These are phyloP conservation scores for Tulasnella sp. DNA, from an alignment of 768 basidiomycete species.

Conservation along the genomic window DNA sequence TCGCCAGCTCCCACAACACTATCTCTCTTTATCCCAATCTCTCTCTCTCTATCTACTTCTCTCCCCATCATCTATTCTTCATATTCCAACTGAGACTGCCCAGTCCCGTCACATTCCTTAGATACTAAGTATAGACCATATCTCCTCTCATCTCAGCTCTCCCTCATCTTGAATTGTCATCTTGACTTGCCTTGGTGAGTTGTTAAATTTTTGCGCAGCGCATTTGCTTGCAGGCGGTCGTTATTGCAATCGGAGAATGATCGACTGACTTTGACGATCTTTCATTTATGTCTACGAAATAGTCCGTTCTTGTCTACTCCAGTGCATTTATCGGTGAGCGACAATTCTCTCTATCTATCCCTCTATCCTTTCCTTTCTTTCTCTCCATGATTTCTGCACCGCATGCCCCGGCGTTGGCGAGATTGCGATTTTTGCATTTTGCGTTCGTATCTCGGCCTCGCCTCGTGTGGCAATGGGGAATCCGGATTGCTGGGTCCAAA, in stretches of 20 bases:
- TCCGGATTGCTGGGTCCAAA: too few species aligned
- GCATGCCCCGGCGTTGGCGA: too few species aligned
- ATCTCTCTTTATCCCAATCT: not conserved
- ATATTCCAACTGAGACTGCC: not conserved
- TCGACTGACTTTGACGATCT: not conserved
- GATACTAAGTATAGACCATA: slow-evolving; percentile 7
- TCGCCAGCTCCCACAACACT: not conserved
- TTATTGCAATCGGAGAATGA: too few species aligned
- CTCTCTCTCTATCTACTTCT: slow-evolving; percentile 11
- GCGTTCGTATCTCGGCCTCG: too few species aligned
- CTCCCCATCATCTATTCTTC: slow-evolving; percentile 7
- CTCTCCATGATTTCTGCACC: slow-evolving; percentile 1
- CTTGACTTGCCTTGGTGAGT: slow-evolving; percentile 2
- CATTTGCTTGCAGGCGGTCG: too few species aligned
- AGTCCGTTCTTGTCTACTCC: too few species aligned
- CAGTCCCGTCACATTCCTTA: not conserved
- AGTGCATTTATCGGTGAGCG: slow-evolving; percentile 21
- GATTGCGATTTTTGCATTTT: not conserved
- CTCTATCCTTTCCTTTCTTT: not conserved
- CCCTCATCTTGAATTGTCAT: slow-evolving; percentile 1
- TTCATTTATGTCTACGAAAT: slow-evolving; percentile 2
- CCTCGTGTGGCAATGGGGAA: too few species aligned
- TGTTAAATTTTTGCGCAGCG: not conserved
- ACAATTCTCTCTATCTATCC: not conserved
- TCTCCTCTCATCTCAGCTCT: slow-evolving; percentile 1